Percentiles rank a stretch among this genome's conserved stretches.
phyloP scores from a whole-genome alignment of 805 yeast genomes.

The Candida koratica region DNA sequence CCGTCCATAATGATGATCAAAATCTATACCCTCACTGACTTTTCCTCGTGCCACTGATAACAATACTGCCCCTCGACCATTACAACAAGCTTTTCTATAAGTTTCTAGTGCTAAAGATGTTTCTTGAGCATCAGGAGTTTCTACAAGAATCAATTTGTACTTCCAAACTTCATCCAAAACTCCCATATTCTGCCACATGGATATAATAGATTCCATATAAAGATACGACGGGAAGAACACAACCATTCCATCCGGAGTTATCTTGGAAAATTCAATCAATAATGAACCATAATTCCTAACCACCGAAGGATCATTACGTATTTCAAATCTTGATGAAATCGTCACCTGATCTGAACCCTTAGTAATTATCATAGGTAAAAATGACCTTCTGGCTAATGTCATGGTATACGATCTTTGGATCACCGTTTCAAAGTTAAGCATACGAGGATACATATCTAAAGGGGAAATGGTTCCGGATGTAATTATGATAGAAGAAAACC shows the following conservation, averaged over 20 bases:
- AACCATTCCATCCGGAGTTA: slow-evolving; percentile 97
- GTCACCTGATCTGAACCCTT: slow-evolving; percentile 98
- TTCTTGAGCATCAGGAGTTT: slow-evolving; percentile 99
- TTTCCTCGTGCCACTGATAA: slow-evolving; percentile 98
- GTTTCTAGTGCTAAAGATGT: slow-evolving; percentile 94
- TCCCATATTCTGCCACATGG: slow-evolving; percentile 99
- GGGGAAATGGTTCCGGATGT: slow-evolving; percentile 99
- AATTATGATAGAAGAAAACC: slow-evolving; percentile 86
- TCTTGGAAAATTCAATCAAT: slow-evolving; percentile 85
- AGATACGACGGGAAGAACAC: slow-evolving; percentile 96
- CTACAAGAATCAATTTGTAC: slow-evolving; percentile 88
- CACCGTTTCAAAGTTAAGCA: slow-evolving; percentile 36
- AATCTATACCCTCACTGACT: slow-evolving; percentile 98
- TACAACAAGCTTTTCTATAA: slow-evolving; percentile 91
- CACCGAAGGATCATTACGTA: slow-evolving; percentile 95
- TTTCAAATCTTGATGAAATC: slow-evolving; percentile 92
- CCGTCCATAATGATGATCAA: slow-evolving; percentile 96
- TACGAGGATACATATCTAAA: slow-evolving; percentile 81
- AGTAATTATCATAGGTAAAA: slow-evolving; percentile 92
- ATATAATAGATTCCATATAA: slow-evolving; percentile 96
- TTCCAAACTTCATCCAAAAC: slow-evolving; percentile 98
- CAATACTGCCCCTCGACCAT: slow-evolving; percentile 96
- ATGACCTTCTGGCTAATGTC: slow-evolving; percentile 90
- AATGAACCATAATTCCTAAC: slow-evolving; percentile 95
- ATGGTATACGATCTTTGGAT: slow-evolving; percentile 92